Evolutionary conservation across 2,329 filamentous ascomycete genomes (phyloP).

Genomic region (Trichoderma harzianum): DNA sequence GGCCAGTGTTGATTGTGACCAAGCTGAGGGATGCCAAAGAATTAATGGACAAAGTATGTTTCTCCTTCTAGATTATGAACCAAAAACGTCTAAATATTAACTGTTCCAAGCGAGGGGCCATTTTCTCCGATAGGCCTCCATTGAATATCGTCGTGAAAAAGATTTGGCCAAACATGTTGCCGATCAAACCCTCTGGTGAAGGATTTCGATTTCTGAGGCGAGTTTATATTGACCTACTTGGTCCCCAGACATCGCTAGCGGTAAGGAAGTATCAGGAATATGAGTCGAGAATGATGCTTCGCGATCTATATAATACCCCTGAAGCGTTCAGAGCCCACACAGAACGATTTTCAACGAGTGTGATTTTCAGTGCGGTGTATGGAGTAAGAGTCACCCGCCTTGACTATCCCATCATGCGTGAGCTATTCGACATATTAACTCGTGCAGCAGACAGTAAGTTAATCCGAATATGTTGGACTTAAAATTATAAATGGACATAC

Average conservation of each 20-base stretch:
- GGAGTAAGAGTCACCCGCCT: background rate
- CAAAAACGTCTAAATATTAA: background rate
- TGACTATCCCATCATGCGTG: slow-evolving; percentile 1
- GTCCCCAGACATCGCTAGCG: background rate
- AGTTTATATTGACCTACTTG: background rate
- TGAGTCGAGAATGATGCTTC: slow-evolving; percentile 6
- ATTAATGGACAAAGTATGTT: background rate
- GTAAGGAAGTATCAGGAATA: slow-evolving; percentile 10
- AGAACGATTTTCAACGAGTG: slow-evolving; percentile 14
- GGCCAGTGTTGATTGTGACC: background rate
- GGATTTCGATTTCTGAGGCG: background rate
- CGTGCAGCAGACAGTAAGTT: background rate
- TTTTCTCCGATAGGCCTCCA: slow-evolving; percentile 3
- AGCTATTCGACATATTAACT: background rate
- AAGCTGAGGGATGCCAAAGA: slow-evolving; percentile 4
- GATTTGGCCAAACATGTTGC: background rate
- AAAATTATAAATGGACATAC: background rate
- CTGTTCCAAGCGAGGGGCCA: background rate
- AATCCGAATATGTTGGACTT: background rate
- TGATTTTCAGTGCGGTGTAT: slow-evolving; percentile 19
- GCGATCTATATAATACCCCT: background rate
- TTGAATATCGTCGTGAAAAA: background rate
- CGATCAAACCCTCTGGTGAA: background rate
- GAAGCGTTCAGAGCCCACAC: background rate
- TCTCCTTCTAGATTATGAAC: background rate